A percentile compares a stretch with the other conserved stretches of the same genome.
These are phyloP conservation scores for Tylopilus plumbeoviolaceoides DNA, from an alignment of 768 basidiomycete species.

Conservation along the genomic window DNA sequence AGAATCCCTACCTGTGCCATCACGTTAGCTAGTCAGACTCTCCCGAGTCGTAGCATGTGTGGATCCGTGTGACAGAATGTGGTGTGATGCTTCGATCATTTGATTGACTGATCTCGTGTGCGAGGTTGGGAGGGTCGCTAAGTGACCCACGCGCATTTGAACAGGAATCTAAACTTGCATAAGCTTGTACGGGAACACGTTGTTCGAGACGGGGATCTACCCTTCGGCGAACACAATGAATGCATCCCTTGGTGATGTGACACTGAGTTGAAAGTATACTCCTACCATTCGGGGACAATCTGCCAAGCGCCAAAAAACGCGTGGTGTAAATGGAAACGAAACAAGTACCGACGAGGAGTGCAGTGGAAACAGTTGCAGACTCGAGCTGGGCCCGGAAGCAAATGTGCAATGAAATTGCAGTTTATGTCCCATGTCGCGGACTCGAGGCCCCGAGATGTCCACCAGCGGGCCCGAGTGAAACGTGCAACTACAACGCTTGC, in stretches of 20 bases:
- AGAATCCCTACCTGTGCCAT: neutral
- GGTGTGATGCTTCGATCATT: neutral
- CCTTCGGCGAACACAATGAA: neutral
- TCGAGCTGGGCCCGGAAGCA: neutral
- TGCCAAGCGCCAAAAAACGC: neutral
- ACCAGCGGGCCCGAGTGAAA: neutral
- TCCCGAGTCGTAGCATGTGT: neutral
- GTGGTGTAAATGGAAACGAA: neutral
- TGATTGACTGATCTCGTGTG: neutral
- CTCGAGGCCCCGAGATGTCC: no score
- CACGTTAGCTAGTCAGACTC: neutral
- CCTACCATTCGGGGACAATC: neutral
- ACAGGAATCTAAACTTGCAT: neutral
- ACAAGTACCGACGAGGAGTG: no score
- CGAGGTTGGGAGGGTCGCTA: neutral
- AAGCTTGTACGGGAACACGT: neutral
- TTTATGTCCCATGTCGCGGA: no score
- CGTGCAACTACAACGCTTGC: neutral
- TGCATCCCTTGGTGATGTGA: neutral
- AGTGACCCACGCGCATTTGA: neutral
- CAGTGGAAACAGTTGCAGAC: neutral
- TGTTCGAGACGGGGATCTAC: neutral
- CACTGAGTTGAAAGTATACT: neutral
- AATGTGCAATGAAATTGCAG: neutral
- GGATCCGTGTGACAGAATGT: neutral